These are phyloP conservation scores for Rhodotorula sp. DNA, from an alignment of 1,284 basidiomycete genomes.

Conservation along the genomic window DNA sequence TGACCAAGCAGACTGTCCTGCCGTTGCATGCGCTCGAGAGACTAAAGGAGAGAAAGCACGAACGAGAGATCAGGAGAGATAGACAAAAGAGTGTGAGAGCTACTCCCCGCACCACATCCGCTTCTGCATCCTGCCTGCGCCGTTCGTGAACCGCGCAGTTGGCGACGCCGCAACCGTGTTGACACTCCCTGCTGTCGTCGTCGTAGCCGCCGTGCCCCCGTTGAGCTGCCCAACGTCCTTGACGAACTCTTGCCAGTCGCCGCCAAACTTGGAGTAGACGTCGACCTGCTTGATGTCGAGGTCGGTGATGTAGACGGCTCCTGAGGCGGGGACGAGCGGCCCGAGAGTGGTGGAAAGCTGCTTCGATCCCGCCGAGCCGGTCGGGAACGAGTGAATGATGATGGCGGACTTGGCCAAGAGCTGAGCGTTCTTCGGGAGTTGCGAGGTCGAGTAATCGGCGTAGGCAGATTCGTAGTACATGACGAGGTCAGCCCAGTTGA, in stretches of 20 bases:
- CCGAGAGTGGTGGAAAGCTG: neutral
- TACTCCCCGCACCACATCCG: too few relatives aligned
- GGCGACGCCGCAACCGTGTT: too few relatives aligned
- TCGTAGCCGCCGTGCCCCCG: too few relatives aligned
- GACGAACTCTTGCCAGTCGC: constrained; percentile 12
- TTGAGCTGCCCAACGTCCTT: neutral
- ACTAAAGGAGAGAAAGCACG: too few relatives aligned
- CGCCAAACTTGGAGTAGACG: constrained; percentile 17
- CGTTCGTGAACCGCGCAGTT: too few relatives aligned
- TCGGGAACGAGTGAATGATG: constrained; percentile 18
- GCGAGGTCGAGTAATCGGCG: neutral
- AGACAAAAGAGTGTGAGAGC: too few relatives aligned
- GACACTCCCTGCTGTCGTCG: too few relatives aligned
- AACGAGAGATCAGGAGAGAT: too few relatives aligned
- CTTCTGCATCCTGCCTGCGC: too few relatives aligned
- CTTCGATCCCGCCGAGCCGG: neutral
- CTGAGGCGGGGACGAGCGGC: neutral
- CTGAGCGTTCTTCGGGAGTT: neutral
- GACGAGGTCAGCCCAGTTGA: constrained; percentile 4
- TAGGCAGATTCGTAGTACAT: constrained; percentile 11
- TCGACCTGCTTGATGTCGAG: neutral
- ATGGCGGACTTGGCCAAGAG: constrained; percentile 6
- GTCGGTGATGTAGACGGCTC: constrained; percentile 2
- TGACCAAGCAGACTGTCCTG: too few relatives aligned
- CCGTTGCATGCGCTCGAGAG: too few relatives aligned